Percentiles rank a stretch among this genome's conserved stretches.
These are phyloP conservation scores for Nicotiana undulata DNA, from an alignment of 257 asterid species.

Conservation along the genomic window DNA sequence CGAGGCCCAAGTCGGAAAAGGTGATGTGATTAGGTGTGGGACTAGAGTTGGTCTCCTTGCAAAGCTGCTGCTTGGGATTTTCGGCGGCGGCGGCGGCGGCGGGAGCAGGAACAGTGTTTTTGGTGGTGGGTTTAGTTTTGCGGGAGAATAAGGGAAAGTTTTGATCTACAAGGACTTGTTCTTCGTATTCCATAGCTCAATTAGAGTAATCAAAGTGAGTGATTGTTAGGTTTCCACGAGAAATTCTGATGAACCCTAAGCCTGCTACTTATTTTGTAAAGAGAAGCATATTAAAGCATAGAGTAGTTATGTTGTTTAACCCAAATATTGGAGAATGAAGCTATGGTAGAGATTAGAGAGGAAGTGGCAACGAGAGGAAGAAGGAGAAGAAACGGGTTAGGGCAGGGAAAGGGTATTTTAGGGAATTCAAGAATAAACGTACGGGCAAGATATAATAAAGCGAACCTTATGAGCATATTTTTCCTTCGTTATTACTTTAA, in stretches of 20 bases:
- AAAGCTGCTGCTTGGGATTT: conserved; percentile 9
- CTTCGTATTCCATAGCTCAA: conserved; percentile 21
- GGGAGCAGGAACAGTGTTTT: background rate
- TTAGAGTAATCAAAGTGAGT: background rate
- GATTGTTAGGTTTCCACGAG: background rate
- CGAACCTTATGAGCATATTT: too few relatives aligned
- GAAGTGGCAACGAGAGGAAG: too few relatives aligned
- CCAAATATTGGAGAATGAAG: too few relatives aligned
- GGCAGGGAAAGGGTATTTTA: too few relatives aligned
- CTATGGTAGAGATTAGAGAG: too few relatives aligned
- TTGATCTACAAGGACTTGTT: conserved; percentile 25
- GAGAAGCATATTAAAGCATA: too few relatives aligned
- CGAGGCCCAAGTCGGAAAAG: conserved; percentile 76
- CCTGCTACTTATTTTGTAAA: too few relatives aligned
- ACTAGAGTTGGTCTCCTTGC: conserved; percentile 47
- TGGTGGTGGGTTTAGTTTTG: conserved; percentile 14
- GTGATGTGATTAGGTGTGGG: conserved; percentile 47
- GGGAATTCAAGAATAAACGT: too few relatives aligned
- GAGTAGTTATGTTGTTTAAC: too few relatives aligned
- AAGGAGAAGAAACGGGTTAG: too few relatives aligned
- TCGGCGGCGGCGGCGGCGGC: background rate
- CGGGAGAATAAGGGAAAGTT: conserved; percentile 55
- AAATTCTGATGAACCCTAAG: background rate
- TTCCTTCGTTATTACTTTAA: too few relatives aligned
- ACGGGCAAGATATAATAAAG: too few relatives aligned